These are phyloP conservation scores for Cutaneotrichosporon cavernicola DNA, from an alignment of 1,284 basidiomycete genomes.

Conservation along the genomic window DNA sequence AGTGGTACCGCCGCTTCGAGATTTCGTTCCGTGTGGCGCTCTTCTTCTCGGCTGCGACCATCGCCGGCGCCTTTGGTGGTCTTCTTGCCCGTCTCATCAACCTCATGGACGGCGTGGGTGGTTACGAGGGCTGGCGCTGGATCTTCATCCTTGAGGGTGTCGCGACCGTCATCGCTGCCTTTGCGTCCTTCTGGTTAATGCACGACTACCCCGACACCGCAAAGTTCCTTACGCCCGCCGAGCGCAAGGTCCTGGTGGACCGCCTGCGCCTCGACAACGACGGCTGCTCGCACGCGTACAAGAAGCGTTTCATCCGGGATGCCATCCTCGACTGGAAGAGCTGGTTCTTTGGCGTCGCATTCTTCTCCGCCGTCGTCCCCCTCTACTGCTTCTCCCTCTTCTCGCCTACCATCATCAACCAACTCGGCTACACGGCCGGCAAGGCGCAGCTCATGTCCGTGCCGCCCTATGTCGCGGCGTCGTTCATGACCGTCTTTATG, in stretches of 20 bases:
- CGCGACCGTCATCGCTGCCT: conserved; percentile 64
- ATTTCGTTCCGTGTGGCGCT: conserved; percentile 41
- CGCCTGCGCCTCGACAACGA: conserved; percentile 37
- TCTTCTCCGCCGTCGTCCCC: conserved; percentile 56
- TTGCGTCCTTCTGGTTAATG: conserved; percentile 70
- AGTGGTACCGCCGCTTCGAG: conserved; percentile 47
- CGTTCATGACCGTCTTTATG: conserved; percentile 40
- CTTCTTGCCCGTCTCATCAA: conserved; percentile 49
- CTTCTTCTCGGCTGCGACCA: conserved; percentile 50
- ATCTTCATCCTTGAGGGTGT: conserved; percentile 77
- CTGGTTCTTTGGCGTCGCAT: conserved; percentile 36
- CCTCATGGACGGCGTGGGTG: conserved; percentile 50
- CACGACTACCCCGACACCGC: conserved; percentile 78
- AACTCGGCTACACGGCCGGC: conserved; percentile 64
- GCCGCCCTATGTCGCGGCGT: conserved; percentile 39
- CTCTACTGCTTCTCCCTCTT: conserved; percentile 64
- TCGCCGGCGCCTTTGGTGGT: conserved; percentile 52
- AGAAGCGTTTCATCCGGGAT: conserved; percentile 32
- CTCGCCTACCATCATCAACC: conserved; percentile 41
- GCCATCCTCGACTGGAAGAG: conserved; percentile 42
- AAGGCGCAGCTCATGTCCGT: conserved; percentile 61
- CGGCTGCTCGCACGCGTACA: conserved; percentile 36
- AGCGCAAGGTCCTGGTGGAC: conserved; percentile 53
- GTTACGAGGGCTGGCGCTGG: conserved; percentile 57
- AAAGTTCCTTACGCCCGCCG: conserved; percentile 68